A percentile compares a stretch with the other conserved stretches of the same genome.
These are phyloP conservation scores for Aleurites moluccanus DNA, from an alignment of 441 rosid genomes.

Conservation along the genomic window DNA sequence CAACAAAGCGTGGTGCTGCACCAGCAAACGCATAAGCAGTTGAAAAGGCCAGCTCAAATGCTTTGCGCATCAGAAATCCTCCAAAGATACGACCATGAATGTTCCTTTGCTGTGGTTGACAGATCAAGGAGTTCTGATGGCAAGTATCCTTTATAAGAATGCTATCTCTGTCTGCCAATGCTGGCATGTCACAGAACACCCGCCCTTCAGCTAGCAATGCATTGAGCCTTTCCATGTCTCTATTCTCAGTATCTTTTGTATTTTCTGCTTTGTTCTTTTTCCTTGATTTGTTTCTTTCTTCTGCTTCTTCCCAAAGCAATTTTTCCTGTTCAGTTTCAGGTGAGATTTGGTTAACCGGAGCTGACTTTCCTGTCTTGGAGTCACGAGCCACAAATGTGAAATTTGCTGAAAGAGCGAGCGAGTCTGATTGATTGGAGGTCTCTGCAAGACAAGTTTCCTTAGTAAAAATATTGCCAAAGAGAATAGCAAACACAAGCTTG, in stretches of 20 bases:
- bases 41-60: constrained; percentile 73
- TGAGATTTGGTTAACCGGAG: constrained; percentile 56
- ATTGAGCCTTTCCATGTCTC: constrained; percentile 44
- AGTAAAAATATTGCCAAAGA: not conserved
- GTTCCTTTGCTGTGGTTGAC: constrained; percentile 83
- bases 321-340: constrained; percentile 67
- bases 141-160: constrained; percentile 62
- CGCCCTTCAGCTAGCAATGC: constrained; percentile 67
- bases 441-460: constrained; percentile 40
- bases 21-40: constrained; percentile 81
- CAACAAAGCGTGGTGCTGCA: constrained; percentile 61
- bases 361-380: constrained; percentile 70
- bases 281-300: constrained; percentile 58
- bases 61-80: constrained; percentile 75
- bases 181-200: constrained; percentile 77
- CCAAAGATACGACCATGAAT: constrained; percentile 79
- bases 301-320: constrained; percentile 65
- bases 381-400: constrained; percentile 81
- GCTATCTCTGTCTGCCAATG: constrained; percentile 77
- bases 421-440: constrained; percentile 39
- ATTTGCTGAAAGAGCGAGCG: constrained; percentile 67
- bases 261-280: constrained; percentile 46
- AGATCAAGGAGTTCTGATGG: constrained; percentile 64
- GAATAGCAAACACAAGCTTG: not conserved
- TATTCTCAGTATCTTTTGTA: constrained; percentile 37